A percentile compares a stretch with the other conserved stretches of the same genome.
phyloP scores from a whole-genome alignment of 192 early-diverging fungal genomes.

The Gaertneriomyces sp. region DNA sequence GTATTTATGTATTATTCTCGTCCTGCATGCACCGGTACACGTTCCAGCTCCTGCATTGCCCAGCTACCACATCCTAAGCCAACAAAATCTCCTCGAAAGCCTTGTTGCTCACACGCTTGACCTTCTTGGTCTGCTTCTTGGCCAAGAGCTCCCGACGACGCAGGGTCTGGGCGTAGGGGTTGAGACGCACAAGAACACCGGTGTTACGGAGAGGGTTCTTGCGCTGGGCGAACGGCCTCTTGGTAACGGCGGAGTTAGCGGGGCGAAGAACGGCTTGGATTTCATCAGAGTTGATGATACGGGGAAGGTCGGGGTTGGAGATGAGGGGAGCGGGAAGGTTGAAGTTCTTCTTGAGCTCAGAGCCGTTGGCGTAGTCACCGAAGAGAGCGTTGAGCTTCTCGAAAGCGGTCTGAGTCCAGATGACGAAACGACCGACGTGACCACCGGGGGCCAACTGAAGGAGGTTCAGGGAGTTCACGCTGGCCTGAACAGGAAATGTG shows the following conservation, averaged over 20 bases:
- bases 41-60: neutral
- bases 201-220: conserved; percentile 97
- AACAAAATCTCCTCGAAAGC: conserved; percentile 24
- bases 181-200: conserved; percentile 87
- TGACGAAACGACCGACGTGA: conserved; percentile 97
- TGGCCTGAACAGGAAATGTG: conserved; percentile 29
- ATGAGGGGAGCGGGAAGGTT: conserved; percentile 83
- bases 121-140: conserved; percentile 29
- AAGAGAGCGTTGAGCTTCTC: conserved; percentile 88
- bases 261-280: conserved; percentile 89
- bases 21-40: too few relatives aligned
- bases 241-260: conserved; percentile 72
- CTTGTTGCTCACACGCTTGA: conserved; percentile 38
- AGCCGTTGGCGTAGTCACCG: conserved; percentile 75
- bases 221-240: conserved; percentile 95
- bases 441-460: conserved; percentile 98
- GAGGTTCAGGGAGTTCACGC: conserved; percentile 89
- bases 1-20: too few relatives aligned
- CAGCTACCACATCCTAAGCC: neutral
- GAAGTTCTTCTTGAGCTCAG: conserved; percentile 88
- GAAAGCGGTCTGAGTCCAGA: conserved; percentile 96
- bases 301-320: conserved; percentile 89
- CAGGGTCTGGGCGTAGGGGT: conserved; percentile 92
- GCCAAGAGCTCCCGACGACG: conserved; percentile 52
- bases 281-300: conserved; percentile 95